Evolutionary conservation across 2,329 filamentous ascomycete genomes (phyloP).

Genomic region (Lachnellula willkommii): DNA sequence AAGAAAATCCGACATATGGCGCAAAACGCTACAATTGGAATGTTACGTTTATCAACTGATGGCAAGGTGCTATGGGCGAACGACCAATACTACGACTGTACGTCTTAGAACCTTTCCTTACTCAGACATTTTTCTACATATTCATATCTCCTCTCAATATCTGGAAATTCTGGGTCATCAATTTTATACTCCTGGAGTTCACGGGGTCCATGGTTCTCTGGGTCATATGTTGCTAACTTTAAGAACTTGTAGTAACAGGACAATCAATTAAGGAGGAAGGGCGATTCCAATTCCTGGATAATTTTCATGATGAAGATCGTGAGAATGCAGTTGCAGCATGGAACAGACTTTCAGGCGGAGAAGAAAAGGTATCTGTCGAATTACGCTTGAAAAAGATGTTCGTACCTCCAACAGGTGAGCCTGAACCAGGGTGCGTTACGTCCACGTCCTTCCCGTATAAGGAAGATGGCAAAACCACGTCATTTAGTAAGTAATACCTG

Average conservation of each 20-base stretch:
- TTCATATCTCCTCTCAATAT: too few species aligned
- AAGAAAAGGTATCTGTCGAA: slow-evolving; percentile 19
- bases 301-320: slow-evolving; percentile 21
- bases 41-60: slow-evolving; percentile 20
- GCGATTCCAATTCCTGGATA: slow-evolving; percentile 19
- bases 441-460: slow-evolving; percentile 22
- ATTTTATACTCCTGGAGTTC: too few species aligned
- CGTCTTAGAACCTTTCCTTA: too few species aligned
- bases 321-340: slow-evolving; percentile 15
- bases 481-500: slow-evolving; percentile 15
- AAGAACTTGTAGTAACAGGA: not conserved
- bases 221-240: too few species aligned
- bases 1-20: slow-evolving; percentile 27
- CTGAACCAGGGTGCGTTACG: slow-evolving; percentile 23
- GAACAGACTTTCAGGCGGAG: slow-evolving; percentile 17
- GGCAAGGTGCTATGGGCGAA: not conserved
- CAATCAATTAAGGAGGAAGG: not conserved
- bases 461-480: slow-evolving; percentile 20
- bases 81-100: not conserved
- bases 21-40: slow-evolving; percentile 26
- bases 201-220: too few species aligned
- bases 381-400: slow-evolving; percentile 25
- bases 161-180: too few species aligned
- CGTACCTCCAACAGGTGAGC: slow-evolving; percentile 22
- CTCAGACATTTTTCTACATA: too few species aligned